These are phyloP conservation scores for Phaffia tasmanica DNA, from an alignment of 768 basidiomycete genomes.

Conservation along the genomic window DNA sequence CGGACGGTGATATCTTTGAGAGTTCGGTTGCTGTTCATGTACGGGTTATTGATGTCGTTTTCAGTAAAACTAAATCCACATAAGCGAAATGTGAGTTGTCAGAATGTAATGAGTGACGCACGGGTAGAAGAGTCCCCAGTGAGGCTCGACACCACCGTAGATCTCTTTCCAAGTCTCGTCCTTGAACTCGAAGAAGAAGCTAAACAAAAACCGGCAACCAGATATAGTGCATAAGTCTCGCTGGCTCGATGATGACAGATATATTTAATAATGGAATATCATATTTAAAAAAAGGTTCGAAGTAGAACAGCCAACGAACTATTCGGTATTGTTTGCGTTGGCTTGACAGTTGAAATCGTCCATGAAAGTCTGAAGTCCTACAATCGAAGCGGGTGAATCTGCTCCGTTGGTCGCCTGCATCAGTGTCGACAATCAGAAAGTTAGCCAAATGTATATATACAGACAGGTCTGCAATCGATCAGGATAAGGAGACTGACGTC, in stretches of 20 bases:
- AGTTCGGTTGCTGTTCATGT: conserved; percentile 1
- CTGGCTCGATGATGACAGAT: background rate
- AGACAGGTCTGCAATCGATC: conserved; percentile 1
- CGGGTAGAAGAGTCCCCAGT: conserved; percentile 57
- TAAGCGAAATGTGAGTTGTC: too few relatives aligned
- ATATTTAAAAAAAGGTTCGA: conserved; percentile 1
- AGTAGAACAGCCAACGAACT: conserved; percentile 58
- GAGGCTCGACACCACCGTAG: conserved; percentile 56
- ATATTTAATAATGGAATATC: background rate
- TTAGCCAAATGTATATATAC: conserved; percentile 35
- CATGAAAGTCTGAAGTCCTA: conserved; percentile 54
- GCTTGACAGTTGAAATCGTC: conserved; percentile 80
- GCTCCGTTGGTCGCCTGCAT: conserved; percentile 47
- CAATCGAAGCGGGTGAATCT: conserved; percentile 45
- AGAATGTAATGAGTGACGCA: conserved; percentile 32
- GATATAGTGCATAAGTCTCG: background rate
- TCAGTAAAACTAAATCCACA: too few relatives aligned
- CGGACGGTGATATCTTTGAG: conserved; percentile 13
- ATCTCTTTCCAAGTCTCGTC: conserved; percentile 72
- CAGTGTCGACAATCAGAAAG: conserved; percentile 42
- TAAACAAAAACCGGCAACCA: background rate
- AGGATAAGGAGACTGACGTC: background rate
- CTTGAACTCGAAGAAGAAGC: conserved; percentile 46
- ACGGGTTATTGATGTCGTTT: too few relatives aligned
- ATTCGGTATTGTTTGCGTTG: conserved; percentile 64